Evolutionary conservation across 2,329 filamentous ascomycete species (phyloP).

Genomic region (Paraphaeosphaeria sporulosa): DNA sequence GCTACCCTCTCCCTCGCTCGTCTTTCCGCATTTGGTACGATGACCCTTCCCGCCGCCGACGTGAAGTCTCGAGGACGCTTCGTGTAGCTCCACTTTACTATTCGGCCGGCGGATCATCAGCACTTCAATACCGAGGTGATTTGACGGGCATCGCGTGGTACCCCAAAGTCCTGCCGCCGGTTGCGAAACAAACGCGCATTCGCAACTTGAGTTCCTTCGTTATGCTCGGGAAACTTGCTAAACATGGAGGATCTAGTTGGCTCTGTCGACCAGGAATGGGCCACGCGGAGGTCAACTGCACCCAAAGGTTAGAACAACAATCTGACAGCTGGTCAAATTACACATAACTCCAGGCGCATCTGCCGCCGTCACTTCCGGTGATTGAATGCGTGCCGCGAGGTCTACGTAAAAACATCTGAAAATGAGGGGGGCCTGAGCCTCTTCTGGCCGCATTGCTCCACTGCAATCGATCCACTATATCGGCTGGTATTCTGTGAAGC

Average conservation of each 20-base stretch:
- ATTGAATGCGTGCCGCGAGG: not conserved
- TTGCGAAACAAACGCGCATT: not conserved
- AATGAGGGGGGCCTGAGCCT: not conserved
- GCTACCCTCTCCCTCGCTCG: slow-evolving; percentile 1
- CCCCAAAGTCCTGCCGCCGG: not conserved
- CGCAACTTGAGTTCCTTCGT: not conserved
- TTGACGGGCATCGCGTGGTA: not conserved
- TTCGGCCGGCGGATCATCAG: not conserved
- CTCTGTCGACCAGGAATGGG: not conserved
- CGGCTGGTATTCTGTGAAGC: not conserved
- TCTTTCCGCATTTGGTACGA: not conserved
- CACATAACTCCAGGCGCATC: not conserved
- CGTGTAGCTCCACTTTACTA: not conserved
- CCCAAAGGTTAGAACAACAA: not conserved
- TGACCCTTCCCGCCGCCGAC: not conserved
- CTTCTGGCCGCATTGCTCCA: not conserved
- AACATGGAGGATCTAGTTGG: not conserved
- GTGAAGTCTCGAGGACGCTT: not conserved
- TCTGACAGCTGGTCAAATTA: not conserved
- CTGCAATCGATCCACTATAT: not conserved
- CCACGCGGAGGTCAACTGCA: not conserved
- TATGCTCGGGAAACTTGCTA: not conserved
- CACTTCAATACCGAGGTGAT: not conserved
- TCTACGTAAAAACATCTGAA: not conserved
- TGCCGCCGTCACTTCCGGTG: not conserved